These are phyloP conservation scores for Dictyostelium capitatum DNA, from an alignment of 78 protist genomes.

Conservation along the genomic window DNA sequence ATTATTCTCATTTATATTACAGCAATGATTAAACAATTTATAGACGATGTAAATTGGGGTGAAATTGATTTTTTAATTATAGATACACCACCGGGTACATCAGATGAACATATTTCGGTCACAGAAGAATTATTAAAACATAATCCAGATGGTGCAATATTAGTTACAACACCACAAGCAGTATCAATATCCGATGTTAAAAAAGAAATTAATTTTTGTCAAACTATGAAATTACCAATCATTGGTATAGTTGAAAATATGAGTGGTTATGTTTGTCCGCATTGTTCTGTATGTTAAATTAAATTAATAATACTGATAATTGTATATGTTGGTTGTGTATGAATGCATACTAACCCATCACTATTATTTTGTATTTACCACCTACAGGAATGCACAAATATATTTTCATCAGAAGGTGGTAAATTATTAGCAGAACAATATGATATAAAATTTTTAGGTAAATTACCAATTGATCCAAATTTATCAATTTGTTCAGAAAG, in stretches of 20 bases:
- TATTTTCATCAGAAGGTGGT: constrained; percentile 93
- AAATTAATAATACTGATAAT: neutral
- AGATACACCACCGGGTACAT: constrained; percentile 97
- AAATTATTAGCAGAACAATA: constrained; percentile 74
- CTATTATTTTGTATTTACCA: too few species aligned
- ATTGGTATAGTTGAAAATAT: constrained; percentile 99
- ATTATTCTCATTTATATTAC: neutral
- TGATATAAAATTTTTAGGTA: constrained; percentile 85
- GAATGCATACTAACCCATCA: neutral
- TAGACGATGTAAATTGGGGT: constrained; percentile 92
- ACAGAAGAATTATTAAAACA: constrained; percentile 71
- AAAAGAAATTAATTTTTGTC: constrained; percentile 97
- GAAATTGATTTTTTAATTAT: constrained; percentile 91
- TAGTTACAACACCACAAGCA: constrained; percentile 94
- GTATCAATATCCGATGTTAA: constrained; percentile 95
- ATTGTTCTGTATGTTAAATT: constrained; percentile 87
- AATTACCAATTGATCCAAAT: constrained; percentile 91
- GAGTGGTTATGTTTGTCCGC: constrained; percentile 98
- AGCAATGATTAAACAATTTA: constrained; percentile 91
- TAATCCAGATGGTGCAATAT: constrained; percentile 89
- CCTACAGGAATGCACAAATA: constrained; percentile 81
- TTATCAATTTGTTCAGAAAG: constrained; percentile 70
- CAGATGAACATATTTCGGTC: constrained; percentile 94
- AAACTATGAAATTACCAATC: constrained; percentile 84
- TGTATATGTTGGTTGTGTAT: neutral